Conservation (phyloP, 2,329 filamentous ascomycete genomes). For the Parastagonospora nodorum region DNA sequence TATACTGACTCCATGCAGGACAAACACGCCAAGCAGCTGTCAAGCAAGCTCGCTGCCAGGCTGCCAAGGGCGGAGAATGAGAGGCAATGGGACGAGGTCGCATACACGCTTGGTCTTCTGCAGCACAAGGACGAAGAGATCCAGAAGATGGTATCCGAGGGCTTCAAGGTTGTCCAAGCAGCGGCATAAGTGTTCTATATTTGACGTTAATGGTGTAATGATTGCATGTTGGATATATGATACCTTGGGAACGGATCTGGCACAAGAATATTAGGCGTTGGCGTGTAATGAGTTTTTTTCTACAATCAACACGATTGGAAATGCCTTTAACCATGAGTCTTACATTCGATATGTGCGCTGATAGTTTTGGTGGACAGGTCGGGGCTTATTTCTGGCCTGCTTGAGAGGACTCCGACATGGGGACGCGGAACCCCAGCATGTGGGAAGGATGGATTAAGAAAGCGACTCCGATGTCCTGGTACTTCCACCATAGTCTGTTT, state of each 20-base stretch:
- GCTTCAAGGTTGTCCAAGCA: constrained; percentile 64
- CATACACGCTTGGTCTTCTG: constrained; percentile 84
- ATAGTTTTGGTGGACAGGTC: no score
- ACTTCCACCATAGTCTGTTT: no score
- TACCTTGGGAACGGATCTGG: constrained; percentile 5
- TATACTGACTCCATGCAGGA: constrained; percentile 64
- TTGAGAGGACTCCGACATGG: no score
- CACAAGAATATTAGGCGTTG: background rate
- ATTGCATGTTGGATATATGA: constrained; percentile 6
- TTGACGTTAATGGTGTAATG: constrained; percentile 6
- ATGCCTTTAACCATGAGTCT: no score
- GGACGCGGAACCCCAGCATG: no score
- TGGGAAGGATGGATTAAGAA: no score
- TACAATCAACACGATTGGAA: background rate
- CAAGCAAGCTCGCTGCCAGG: constrained; percentile 88
- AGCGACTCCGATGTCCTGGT: no score
- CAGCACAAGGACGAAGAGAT: constrained; percentile 96
- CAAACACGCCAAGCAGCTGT: constrained; percentile 93
- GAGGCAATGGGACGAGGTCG: constrained; percentile 96
- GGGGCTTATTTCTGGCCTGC: no score
- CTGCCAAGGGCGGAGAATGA: constrained; percentile 87
- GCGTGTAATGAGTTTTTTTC: background rate
- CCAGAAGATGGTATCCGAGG: constrained; percentile 73
- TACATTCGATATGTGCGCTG: no score
- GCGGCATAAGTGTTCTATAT: constrained; percentile 31